Evolutionary conservation across 169 alveolate genomes (phyloP).

Genomic region (Plasmodium yoelii): DNA sequence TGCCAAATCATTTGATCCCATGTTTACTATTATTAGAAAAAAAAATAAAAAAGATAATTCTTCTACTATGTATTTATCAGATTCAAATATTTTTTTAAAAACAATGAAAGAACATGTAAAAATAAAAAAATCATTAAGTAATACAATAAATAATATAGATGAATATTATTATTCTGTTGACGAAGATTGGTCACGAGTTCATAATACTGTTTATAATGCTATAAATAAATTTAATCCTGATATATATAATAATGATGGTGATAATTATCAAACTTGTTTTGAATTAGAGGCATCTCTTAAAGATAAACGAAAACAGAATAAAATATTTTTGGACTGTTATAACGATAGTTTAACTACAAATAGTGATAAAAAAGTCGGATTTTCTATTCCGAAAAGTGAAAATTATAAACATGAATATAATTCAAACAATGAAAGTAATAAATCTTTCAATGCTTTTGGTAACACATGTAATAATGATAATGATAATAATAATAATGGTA

Average conservation of each 20-base stretch:
- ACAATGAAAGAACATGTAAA: conserved; percentile 30
- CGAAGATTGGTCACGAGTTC: conserved; percentile 35
- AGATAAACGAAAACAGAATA: conserved; percentile 19
- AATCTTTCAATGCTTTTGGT: background rate
- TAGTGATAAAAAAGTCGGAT: background rate
- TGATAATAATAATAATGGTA: no score
- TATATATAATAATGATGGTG: conserved; percentile 6
- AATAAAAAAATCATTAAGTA: conserved; percentile 38
- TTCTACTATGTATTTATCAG: conserved; percentile 41
- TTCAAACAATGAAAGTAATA: conserved; percentile 10
- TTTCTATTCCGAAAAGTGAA: conserved; percentile 13
- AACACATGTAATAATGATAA: no score
- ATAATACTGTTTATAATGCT: conserved; percentile 6
- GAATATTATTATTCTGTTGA: conserved; percentile 72
- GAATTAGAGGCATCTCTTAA: conserved; percentile 48
- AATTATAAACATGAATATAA: background rate
- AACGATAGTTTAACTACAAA: background rate
- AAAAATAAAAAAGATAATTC: conserved; percentile 39
- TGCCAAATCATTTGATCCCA: conserved; percentile 76
- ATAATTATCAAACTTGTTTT: conserved; percentile 74
- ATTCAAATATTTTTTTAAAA: conserved; percentile 39
- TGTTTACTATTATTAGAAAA: conserved; percentile 58
- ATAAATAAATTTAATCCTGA: conserved; percentile 38
- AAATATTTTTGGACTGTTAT: no score
- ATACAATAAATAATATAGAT: conserved; percentile 50